Conservation (phyloP, 192 early-diverging fungal genomes). For the Rhizoclosmatium sp. region DNA sequence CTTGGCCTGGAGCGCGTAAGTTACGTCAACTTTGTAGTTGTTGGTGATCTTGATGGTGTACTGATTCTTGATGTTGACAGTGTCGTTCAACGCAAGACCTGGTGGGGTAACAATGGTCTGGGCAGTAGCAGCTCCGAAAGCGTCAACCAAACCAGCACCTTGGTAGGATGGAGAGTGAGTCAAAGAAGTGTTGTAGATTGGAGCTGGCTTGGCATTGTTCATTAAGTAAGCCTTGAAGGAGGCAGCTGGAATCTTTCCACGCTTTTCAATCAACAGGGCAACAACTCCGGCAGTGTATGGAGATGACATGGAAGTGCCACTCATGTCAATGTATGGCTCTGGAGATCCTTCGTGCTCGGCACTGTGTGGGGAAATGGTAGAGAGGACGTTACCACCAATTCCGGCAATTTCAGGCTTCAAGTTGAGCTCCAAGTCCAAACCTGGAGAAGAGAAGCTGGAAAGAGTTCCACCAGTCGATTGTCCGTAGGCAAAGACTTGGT, state of each 20-base stretch:
- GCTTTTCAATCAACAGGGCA: slow-evolving; percentile 68
- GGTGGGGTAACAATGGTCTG: slow-evolving; percentile 61
- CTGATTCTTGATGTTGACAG: slow-evolving; percentile 22
- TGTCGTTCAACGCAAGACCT: slow-evolving; percentile 48
- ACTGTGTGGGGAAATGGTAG: slow-evolving; percentile 41
- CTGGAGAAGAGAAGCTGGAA: slow-evolving; percentile 77
- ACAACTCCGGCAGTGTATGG: slow-evolving; percentile 76
- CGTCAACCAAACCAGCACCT: slow-evolving; percentile 79
- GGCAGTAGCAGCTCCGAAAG: slow-evolving; percentile 65
- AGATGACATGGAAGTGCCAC: slow-evolving; percentile 85
- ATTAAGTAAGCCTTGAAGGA: slow-evolving; percentile 49
- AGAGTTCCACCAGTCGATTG: slow-evolving; percentile 66
- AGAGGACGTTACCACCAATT: slow-evolving; percentile 48
- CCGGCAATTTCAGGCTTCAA: slow-evolving; percentile 64
- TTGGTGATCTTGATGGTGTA: slow-evolving; percentile 41
- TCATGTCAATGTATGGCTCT: slow-evolving; percentile 29
- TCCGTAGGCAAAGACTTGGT: slow-evolving; percentile 49
- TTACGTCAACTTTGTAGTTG: slow-evolving; percentile 26
- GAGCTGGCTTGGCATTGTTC: slow-evolving; percentile 59
- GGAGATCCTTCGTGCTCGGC: neutral
- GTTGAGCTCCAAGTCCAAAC: slow-evolving; percentile 73
- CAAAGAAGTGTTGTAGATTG: slow-evolving; percentile 45
- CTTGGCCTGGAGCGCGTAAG: slow-evolving; percentile 34
- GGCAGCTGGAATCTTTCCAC: slow-evolving; percentile 41
- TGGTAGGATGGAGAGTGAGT: slow-evolving; percentile 70